Evolutionary conservation across 805 yeast species (phyloP).

Genomic region (Clavispora carvajalis): DNA sequence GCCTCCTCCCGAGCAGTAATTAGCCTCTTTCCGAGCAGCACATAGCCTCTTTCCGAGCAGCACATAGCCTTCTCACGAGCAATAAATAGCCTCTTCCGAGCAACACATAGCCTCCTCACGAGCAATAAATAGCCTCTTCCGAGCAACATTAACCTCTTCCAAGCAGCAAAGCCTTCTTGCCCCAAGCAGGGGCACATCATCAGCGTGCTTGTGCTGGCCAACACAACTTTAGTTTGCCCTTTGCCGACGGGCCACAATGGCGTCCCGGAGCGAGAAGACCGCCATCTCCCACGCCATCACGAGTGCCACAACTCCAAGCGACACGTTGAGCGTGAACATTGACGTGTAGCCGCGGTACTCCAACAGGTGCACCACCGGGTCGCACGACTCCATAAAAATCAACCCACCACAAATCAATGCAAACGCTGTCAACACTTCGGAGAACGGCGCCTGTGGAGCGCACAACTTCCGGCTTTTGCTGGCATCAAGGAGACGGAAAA

Average conservation of each 20-base stretch:
- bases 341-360: constrained; percentile 77
- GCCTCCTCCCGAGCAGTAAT: too few relatives aligned
- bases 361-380: constrained; percentile 75
- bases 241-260: constrained; percentile 1
- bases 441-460: constrained; percentile 59
- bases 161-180: too few relatives aligned
- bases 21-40: too few relatives aligned
- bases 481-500: constrained; percentile 41
- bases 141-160: too few relatives aligned
- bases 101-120: too few relatives aligned
- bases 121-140: too few relatives aligned
- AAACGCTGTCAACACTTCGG: constrained; percentile 78
- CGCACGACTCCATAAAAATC: constrained; percentile 88
- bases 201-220: too few relatives aligned
- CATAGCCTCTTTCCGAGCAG: too few relatives aligned
- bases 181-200: too few relatives aligned
- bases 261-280: constrained; percentile 56
- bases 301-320: constrained; percentile 72
- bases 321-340: constrained; percentile 87
- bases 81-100: too few relatives aligned
- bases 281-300: constrained; percentile 86
- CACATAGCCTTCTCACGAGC: too few relatives aligned
- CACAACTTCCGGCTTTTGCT: constrained; percentile 20
- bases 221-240: background rate
- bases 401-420: constrained; percentile 83